Evolutionary conservation across 768 basidiomycete genomes (phyloP), one percentile per base, ranked within the genome.

Genomic region (Leccinum arenicola): DNA sequence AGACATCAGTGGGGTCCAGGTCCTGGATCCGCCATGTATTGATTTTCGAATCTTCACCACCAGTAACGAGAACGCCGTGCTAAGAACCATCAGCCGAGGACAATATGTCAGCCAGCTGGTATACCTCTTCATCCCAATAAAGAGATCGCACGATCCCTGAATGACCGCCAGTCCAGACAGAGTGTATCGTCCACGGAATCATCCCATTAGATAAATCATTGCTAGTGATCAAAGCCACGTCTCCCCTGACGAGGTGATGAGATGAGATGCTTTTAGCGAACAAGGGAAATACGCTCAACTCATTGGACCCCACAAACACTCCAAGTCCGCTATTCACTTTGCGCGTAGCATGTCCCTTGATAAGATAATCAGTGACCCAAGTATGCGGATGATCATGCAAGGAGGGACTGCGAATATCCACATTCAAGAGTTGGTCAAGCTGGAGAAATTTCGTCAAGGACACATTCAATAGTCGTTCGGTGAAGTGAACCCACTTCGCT

Each of bases 281-380:
- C 36, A 33, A 35, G 29, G 31, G 50, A 50, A 52, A 51, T 36
- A 14, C 15, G 33, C 61, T 80, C 33, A 67, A 87, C 90, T 89
- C 86, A 55, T 92, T 90, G 1, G 89, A 89, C 0, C 89, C 90
- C 5, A 83, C 80, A 55, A 90, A 88, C 4, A 90, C 70, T 31
- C 78, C 78, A 9, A 88, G 72, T 19, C 64, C 63, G n/a, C 53
- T 61, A 45, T 68, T 61, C 35, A 48, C 56, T 56, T 54, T 65
- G 29, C 9, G 54, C 6, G 64, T 66, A 21, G 58, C 64, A 52
- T 81, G 78, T 47, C 82, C 84, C 11, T 78, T 78, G 54, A 92
- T 83, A 38, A 90, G 73, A 73, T 91, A 91, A 67, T 92, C 88
- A 1, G 89, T 89, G n/a, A 87, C 82, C 89, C 89, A 91, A 55